A percentile compares a stretch with the other conserved stretches of the same genome.
phyloP scores from a whole-genome alignment of 1,284 basidiomycete species.

The Cryptococcus wingfieldii region DNA sequence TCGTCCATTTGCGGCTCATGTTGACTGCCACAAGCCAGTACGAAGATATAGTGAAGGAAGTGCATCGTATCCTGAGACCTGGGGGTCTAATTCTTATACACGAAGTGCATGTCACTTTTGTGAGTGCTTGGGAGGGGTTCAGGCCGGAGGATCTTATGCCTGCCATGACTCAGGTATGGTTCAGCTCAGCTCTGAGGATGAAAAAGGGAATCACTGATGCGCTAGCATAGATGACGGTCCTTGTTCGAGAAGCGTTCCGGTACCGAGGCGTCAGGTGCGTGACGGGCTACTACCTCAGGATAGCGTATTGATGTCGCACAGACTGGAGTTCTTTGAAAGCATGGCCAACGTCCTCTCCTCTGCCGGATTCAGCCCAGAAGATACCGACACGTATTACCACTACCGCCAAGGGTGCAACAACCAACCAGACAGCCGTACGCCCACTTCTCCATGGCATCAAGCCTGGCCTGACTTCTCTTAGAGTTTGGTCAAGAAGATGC shows the following conservation, averaged over 20 bases:
- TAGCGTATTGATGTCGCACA: background rate
- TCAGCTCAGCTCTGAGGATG: background rate
- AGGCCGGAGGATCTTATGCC: constrained; percentile 6
- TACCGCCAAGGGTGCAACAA: constrained; percentile 10
- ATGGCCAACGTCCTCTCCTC: constrained; percentile 8
- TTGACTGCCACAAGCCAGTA: constrained; percentile 14
- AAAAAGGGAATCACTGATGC: background rate
- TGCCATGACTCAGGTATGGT: constrained; percentile 1
- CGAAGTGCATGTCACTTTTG: constrained; percentile 11
- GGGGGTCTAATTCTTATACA: constrained; percentile 18
- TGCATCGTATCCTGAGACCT: constrained; percentile 14
- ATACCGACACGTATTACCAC: constrained; percentile 9
- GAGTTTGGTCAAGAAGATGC: constrained; percentile 6
- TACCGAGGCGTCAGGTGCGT: constrained; percentile 17
- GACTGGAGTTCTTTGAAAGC: constrained; percentile 7
- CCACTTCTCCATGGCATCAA: background rate
- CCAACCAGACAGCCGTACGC: constrained; percentile 3
- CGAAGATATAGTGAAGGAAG: constrained; percentile 4
- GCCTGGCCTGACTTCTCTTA: background rate
- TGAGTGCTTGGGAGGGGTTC: constrained; percentile 8
- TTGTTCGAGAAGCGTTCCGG: background rate
- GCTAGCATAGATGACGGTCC: background rate
- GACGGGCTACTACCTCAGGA: background rate
- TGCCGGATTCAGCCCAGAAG: constrained; percentile 12
- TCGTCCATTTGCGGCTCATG: constrained; percentile 20